These are phyloP conservation scores for Medicago lupulina DNA, from an alignment of 306 rosid genomes.

Conservation along the genomic window DNA sequence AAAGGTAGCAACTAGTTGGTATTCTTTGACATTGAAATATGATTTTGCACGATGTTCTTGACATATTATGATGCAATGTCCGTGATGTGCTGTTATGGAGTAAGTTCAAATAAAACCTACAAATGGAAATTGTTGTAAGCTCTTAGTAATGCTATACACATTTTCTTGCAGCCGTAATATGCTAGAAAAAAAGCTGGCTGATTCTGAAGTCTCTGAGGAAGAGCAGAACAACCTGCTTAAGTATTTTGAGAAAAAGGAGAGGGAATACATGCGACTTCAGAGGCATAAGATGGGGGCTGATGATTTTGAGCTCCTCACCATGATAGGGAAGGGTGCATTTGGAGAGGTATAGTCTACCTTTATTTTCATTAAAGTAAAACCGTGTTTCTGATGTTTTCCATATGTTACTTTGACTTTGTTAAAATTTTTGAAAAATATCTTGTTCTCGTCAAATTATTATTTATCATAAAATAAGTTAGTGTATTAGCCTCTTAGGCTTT, in stretches of 20 bases:
- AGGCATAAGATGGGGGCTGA: slow-evolving; percentile 99
- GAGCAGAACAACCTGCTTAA: slow-evolving; percentile 93
- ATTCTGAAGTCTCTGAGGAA: slow-evolving; percentile 97
- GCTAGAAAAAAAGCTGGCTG: slow-evolving; percentile 94
- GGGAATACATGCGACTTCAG: slow-evolving; percentile 98
- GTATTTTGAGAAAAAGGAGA: slow-evolving; percentile 95
- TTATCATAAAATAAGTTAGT: background rate
- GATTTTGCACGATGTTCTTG: slow-evolving; percentile 2
- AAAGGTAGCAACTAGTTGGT: background rate
- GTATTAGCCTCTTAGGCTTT: too few species aligned
- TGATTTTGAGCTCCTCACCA: slow-evolving; percentile 93
- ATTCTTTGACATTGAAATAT: slow-evolving; percentile 27
- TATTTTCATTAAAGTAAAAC: slow-evolving; percentile 33
- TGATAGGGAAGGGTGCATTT: slow-evolving; percentile 99
- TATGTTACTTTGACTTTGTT: slow-evolving; percentile 22
- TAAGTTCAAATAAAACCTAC: slow-evolving; percentile 22
- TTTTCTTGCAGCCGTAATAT: slow-evolving; percentile 73
- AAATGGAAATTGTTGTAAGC: slow-evolving; percentile 16
- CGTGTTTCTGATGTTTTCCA: slow-evolving; percentile 9
- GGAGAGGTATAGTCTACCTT: slow-evolving; percentile 77
- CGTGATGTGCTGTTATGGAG: slow-evolving; percentile 35
- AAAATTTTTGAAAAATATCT: slow-evolving; percentile 1
- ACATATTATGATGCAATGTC: slow-evolving; percentile 14
- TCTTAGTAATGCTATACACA: slow-evolving; percentile 30
- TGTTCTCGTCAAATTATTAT: background rate